Conservation (phyloP, 2,329 filamentous ascomycete genomes). For the Fusarium falciforme region DNA sequence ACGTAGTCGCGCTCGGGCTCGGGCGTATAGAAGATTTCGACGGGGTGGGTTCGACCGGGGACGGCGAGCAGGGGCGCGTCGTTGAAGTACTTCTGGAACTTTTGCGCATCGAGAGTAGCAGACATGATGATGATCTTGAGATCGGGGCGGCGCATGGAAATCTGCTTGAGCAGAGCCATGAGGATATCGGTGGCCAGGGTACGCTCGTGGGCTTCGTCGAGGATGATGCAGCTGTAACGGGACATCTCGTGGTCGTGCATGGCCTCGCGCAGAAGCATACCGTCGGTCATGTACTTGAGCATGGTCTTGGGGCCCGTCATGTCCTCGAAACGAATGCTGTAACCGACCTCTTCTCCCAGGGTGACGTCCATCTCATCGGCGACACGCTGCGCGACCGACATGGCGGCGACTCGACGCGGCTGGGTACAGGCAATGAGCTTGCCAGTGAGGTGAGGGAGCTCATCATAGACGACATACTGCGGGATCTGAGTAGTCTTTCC, state of each 20-base stretch:
- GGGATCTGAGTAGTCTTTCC: slow-evolving; percentile 99
- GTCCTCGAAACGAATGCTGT: slow-evolving; percentile 99
- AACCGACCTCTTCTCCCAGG: slow-evolving; percentile 94
- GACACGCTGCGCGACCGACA: slow-evolving; percentile 98
- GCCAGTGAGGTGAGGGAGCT: slow-evolving; percentile 84
- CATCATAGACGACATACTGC: slow-evolving; percentile 97
- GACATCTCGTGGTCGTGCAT: slow-evolving; percentile 95
- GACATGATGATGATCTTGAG: slow-evolving; percentile 99
- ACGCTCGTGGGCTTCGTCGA: slow-evolving; percentile 98
- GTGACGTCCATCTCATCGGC: slow-evolving; percentile 95
- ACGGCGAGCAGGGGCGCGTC: slow-evolving; percentile 93
- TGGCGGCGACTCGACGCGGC: slow-evolving; percentile 95
- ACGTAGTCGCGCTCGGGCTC: slow-evolving; percentile 97
- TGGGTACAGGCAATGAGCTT: slow-evolving; percentile 98
- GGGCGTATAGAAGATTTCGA: slow-evolving; percentile 98
- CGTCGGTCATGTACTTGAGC: slow-evolving; percentile 99
- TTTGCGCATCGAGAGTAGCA: slow-evolving; percentile 95
- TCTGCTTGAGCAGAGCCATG: slow-evolving; percentile 95
- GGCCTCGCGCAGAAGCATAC: slow-evolving; percentile 96
- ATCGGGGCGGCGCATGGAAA: slow-evolving; percentile 83
- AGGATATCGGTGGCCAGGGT: slow-evolving; percentile 97
- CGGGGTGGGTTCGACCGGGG: slow-evolving; percentile 92
- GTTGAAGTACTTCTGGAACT: slow-evolving; percentile 98
- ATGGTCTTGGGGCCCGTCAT: slow-evolving; percentile 88
- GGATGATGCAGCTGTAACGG: slow-evolving; percentile 96